Evolutionary conservation across 192 early-diverging fungal genomes (phyloP), one percentile per base, ranked within the genome.

Genomic region (Endogone sp.): DNA sequence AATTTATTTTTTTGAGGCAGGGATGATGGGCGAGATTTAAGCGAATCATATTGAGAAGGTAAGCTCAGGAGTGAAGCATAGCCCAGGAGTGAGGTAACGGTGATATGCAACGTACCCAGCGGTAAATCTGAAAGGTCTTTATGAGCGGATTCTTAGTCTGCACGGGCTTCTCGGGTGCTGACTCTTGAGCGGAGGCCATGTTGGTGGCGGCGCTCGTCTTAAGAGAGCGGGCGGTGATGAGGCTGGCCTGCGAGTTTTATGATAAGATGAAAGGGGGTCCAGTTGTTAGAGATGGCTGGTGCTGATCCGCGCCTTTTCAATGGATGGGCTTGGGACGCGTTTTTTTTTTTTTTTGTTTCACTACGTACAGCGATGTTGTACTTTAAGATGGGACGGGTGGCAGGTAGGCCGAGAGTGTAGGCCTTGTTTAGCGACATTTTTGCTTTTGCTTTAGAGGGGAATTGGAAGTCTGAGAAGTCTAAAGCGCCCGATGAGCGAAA

Each of bases 91-190:
- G 6, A 32, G 68, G 28, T 3, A 55, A 56, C 29, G 0, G 26
- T 32, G 59, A 25, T 26, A 29, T 24, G 10, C 32, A 62, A 75
- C 76, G 60, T 79, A 94, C 95, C 94, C 97, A 98, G 64, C 97
- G 89, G 83, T 98, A 98, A 76, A 98, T 97, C 71, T 94, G 82
- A 76, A 98, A 94, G 27, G 92, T 87, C 90, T 97, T 98, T 72
- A 84, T 64, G 67, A 88, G 79, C 55, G 86, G 81, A 24, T 85
- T 79, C 81, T 89, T 92, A 54, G 73, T 78, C 9, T 77, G 30
- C 23, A 58, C 55, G 4, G 76, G 22, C 21, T 60, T 21, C 13
- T 64, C 73, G 28, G 72, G 24, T 59, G 69, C 66, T 56, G 66
- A 30, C 60, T 68, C 67, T 25, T 29, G 27, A 26, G 56, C 29